Evolutionary conservation across 169 alveolate species (phyloP).

Genomic region (Cryptosporidium sp.): DNA sequence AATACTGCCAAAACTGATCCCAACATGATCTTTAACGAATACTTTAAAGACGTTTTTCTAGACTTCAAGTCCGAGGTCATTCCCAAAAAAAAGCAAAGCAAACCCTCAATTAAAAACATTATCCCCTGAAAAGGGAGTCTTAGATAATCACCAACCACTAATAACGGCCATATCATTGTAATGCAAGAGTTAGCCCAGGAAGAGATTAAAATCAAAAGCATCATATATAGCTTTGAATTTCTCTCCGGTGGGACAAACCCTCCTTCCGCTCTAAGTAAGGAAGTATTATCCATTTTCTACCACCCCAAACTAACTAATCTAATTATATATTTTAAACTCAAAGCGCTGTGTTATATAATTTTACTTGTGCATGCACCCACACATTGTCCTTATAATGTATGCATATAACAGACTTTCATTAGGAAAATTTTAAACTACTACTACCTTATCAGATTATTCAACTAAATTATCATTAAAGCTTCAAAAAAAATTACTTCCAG

Average conservation of each 20-base stretch:
- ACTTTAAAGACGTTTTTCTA: constrained; percentile 33
- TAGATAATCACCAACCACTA: neutral
- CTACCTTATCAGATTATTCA: too few species aligned
- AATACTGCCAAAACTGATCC: neutral
- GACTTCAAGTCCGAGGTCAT: constrained; percentile 40
- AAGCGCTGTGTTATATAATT: constrained; percentile 6
- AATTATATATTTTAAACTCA: neutral
- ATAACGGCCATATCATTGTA: constrained; percentile 51
- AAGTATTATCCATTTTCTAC: constrained; percentile 16
- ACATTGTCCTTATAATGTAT: neutral
- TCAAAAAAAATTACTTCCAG: neutral
- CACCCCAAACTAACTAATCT: neutral
- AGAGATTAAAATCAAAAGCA: constrained; percentile 18
- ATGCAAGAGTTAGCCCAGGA: constrained; percentile 54
- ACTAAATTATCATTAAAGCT: neutral
- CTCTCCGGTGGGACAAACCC: neutral
- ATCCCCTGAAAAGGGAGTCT: constrained; percentile 24
- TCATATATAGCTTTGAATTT: constrained; percentile 9
- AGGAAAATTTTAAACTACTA: neutral
- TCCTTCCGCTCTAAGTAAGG: constrained; percentile 15
- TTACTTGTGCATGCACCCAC: constrained; percentile 43
- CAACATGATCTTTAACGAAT: constrained; percentile 34
- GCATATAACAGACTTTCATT: neutral
- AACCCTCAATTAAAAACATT: constrained; percentile 29
- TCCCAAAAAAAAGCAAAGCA: constrained; percentile 6